Evolutionary conservation across 331 rosid species (phyloP), one percentile per base, ranked within the genome.

Genomic region (Quercus tomentella): DNA sequence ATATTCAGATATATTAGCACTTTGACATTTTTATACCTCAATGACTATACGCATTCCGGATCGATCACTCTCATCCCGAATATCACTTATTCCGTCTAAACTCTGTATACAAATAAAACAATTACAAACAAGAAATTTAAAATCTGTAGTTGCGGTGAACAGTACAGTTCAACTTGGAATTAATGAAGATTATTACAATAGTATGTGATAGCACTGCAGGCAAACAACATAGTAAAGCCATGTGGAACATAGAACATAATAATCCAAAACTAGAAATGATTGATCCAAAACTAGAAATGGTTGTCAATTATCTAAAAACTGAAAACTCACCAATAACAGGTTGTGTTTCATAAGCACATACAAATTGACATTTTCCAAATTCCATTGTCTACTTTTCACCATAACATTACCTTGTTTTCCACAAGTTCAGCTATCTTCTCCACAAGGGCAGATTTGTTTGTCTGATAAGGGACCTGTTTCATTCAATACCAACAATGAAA

Each of bases 381-480:
- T 77, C n/a, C 37, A 37, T 60, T 6, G 41, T 7, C 23, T 25
- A 54, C 49, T 70, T 62, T 17, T 74, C n/a, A 67, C 63, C 58
- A 73, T 4, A 56, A 52, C 15, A 68, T 81, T 89, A 95, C 99
- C 99, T 91, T 96, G 76, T 71, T 89, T 84, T 96, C 98, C 78
- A 96, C 99, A 65, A 90, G 98, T 70, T 96, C 96, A 6, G 99
- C 99, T 79, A 96, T 96, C 97, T 90, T 96, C 88, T 90, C 90
- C 87, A 96, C 98, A 67, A 96, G 87, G 37, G 96, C 78, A 72
- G 99, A 79, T 87, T 95, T 95, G 85, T 95, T 93, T 45, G 97
- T 91, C 86, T 90, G 99, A 85, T 93, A 95, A 82, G 99, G 99
- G 77, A 95, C 75, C 99, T 95, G 88, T 73, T 72, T 57, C 81